These are phyloP conservation scores for Plectosphaerella sp. DNA, from an alignment of 2,329 filamentous ascomycete genomes.

Conservation along the genomic window DNA sequence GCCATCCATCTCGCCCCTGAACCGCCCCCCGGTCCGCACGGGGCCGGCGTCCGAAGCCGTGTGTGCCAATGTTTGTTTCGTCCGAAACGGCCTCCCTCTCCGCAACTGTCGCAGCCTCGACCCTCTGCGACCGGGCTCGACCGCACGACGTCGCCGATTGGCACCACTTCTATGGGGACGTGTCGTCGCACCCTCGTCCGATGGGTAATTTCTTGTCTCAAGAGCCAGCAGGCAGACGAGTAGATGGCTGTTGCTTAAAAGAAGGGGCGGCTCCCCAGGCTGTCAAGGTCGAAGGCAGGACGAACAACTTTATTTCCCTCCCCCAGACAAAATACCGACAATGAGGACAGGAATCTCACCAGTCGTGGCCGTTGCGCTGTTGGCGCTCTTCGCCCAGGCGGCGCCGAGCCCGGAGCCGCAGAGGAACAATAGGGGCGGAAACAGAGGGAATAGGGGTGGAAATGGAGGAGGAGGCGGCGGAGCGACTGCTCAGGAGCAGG, in stretches of 20 bases:
- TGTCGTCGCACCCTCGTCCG: too few species aligned
- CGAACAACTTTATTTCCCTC: too few species aligned
- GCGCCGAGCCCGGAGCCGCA: slow-evolving; percentile 9
- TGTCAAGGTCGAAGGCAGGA: too few species aligned
- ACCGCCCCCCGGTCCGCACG: too few species aligned
- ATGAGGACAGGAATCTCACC: slow-evolving; percentile 12
- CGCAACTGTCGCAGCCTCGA: neutral
- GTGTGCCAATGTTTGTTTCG: neutral
- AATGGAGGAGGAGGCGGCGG: slow-evolving; percentile 5
- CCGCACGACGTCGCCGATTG: neutral
- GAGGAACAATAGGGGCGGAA: slow-evolving; percentile 8
- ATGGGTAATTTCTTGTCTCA: too few species aligned
- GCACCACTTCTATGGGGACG: neutral
- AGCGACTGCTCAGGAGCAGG: slow-evolving; percentile 22
- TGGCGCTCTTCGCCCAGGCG: slow-evolving; percentile 7
- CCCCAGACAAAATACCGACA: too few species aligned
- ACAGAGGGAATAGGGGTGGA: slow-evolving; percentile 4
- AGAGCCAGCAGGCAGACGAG: too few species aligned
- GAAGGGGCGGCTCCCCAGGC: too few species aligned
- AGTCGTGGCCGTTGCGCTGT: slow-evolving; percentile 9
- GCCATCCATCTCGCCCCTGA: too few species aligned
- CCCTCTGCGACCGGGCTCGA: neutral
- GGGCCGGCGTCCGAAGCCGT: too few species aligned
- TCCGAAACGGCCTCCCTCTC: neutral
- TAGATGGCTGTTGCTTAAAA: too few species aligned